These are phyloP conservation scores for Solanum acaule DNA, from an alignment of 257 asterid genomes.

Conservation along the genomic window DNA sequence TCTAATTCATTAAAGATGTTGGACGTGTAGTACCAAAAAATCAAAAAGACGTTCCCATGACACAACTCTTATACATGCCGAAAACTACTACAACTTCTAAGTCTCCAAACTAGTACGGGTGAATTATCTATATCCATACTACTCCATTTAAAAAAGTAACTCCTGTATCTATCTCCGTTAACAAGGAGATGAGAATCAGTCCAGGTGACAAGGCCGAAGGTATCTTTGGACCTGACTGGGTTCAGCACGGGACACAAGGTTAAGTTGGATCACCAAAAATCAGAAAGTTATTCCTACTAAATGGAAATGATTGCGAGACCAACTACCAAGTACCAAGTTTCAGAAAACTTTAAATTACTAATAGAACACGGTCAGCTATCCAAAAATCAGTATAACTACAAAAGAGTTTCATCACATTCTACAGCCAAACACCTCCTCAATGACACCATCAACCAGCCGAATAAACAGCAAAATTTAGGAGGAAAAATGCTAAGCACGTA, in stretches of 20 bases:
- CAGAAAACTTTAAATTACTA: neutral
- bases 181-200: neutral
- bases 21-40: neutral
- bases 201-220: neutral
- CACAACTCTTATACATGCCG: neutral
- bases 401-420: neutral
- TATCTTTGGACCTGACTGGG: neutral
- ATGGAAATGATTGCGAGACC: neutral
- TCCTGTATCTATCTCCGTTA: neutral
- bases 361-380: neutral
- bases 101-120: neutral
- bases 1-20: neutral
- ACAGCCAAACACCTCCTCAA: neutral
- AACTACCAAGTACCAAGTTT: neutral
- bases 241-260: neutral
- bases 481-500: neutral
- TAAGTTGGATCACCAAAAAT: neutral
- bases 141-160: neutral
- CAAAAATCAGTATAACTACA: neutral
- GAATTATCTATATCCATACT: neutral
- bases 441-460: neutral
- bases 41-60: neutral
- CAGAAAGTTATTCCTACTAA: neutral
- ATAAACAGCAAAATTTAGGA: neutral
- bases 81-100: neutral